Conservation (phyloP, 345 rosid genomes). For the Eucalyptus erythrocorys region DNA sequence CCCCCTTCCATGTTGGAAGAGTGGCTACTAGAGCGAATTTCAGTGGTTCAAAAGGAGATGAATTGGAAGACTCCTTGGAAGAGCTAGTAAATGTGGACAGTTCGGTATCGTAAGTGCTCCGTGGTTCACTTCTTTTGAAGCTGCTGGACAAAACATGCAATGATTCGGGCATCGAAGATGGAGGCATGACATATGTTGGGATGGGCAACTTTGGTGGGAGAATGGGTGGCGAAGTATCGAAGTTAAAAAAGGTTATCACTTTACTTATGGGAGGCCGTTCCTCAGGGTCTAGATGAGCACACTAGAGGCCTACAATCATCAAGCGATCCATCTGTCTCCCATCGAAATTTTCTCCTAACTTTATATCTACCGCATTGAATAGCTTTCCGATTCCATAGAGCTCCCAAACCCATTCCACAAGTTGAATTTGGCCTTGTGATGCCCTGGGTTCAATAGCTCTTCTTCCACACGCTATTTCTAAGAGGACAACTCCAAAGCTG, state of each 20-base stretch:
- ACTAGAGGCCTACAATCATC: neutral
- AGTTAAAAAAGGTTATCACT: neutral
- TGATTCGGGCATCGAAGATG: neutral
- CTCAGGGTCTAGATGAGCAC: neutral
- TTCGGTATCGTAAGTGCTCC: neutral
- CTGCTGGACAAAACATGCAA: neutral
- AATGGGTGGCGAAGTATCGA: neutral
- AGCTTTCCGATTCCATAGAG: neutral
- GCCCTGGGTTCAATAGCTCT: neutral
- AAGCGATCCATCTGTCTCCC: neutral
- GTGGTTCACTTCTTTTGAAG: neutral
- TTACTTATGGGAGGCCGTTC: neutral
- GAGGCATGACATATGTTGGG: neutral
- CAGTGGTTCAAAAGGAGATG: neutral
- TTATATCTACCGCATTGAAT: neutral
- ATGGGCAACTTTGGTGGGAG: slow-evolving; percentile 1
- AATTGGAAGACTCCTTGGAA: neutral
- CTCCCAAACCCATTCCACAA: neutral
- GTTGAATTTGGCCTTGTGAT: neutral
- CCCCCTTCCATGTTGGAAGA: no score
- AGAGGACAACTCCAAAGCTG: neutral
- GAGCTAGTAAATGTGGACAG: neutral
- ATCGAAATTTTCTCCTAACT: neutral
- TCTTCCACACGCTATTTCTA: neutral
- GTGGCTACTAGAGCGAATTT: no score